phyloP scores from a whole-genome alignment of 2,329 filamentous ascomycete genomes.

The Lomentospora prolificans region DNA sequence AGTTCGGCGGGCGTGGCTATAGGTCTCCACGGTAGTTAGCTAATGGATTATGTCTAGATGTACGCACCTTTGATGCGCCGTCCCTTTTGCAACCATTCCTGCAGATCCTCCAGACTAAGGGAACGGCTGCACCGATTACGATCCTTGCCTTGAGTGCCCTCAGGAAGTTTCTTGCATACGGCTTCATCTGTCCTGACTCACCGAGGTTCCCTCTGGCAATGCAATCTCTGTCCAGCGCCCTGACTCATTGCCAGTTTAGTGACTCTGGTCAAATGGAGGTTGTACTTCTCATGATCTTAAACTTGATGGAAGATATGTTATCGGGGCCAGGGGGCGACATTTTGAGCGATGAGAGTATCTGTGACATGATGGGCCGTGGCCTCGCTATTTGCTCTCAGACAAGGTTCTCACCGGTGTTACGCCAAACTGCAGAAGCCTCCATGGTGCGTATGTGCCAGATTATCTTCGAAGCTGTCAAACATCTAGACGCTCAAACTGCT shows the following conservation, averaged over 20 bases:
- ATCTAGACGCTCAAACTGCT: constrained; percentile 67
- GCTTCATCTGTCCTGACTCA: constrained; percentile 73
- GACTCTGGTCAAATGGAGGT: constrained; percentile 93
- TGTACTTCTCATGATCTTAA: constrained; percentile 84
- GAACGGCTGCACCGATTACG: constrained; percentile 91
- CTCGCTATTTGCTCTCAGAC: constrained; percentile 95
- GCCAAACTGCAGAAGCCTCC: constrained; percentile 85
- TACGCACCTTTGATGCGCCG: constrained; percentile 79
- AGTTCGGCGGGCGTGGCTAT: constrained; percentile 10
- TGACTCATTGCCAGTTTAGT: constrained; percentile 95
- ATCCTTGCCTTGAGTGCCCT: constrained; percentile 88
- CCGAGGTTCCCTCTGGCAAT: constrained; percentile 86
- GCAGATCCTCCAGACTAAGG: constrained; percentile 91
- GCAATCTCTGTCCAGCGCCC: constrained; percentile 87
- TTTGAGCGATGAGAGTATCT: constrained; percentile 95
- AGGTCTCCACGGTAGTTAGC: background rate
- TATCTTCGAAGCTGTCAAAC: constrained; percentile 88
- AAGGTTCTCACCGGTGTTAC: constrained; percentile 79
- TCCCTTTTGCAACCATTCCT: constrained; percentile 87
- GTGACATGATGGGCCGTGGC: constrained; percentile 98
- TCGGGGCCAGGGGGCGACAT: constrained; percentile 86
- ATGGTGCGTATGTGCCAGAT: constrained; percentile 99
- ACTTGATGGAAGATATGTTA: constrained; percentile 98
- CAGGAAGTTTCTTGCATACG: constrained; percentile 93
- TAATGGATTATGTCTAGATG: constrained; percentile 48